Evolutionary conservation across 306 rosid species (phyloP).

Genomic region (Nissolia schottii): DNA sequence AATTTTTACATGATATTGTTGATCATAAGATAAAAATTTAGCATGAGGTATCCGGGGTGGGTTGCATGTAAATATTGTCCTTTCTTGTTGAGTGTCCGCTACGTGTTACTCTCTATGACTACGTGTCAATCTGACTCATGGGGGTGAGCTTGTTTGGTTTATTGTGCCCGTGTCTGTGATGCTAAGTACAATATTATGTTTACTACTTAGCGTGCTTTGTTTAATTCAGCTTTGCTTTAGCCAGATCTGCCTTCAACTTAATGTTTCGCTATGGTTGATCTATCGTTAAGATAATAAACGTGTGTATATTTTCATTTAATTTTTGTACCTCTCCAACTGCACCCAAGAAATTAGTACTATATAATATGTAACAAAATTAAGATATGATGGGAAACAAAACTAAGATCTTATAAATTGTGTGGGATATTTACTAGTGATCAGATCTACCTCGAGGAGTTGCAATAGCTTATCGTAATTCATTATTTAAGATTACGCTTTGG

Average conservation of each 20-base stretch:
- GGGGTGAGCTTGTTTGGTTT: not conserved
- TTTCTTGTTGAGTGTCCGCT: not conserved
- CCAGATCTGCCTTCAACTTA: not conserved
- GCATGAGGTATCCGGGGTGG: no score
- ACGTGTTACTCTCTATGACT: not conserved
- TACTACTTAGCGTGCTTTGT: not conserved
- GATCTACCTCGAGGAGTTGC: not conserved
- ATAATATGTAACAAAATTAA: not conserved
- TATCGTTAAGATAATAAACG: not conserved
- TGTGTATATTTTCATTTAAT: not conserved
- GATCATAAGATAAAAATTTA: no score
- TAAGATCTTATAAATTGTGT: no score
- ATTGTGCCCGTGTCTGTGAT: not conserved
- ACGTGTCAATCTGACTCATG: not conserved
- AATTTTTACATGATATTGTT: no score
- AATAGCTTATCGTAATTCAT: not conserved
- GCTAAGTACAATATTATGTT: constrained; percentile 10
- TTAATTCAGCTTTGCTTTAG: not conserved
- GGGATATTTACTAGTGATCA: not conserved
- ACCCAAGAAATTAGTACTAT: not conserved
- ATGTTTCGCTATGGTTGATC: not conserved
- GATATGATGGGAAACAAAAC: no score
- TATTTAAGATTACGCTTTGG: not conserved
- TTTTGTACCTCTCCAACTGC: not conserved
- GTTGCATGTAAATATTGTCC: constrained; percentile 25